Base-by-base conservation (phyloP, 257 asterid genomes). In the Anisodus tanguticus region DNA sequence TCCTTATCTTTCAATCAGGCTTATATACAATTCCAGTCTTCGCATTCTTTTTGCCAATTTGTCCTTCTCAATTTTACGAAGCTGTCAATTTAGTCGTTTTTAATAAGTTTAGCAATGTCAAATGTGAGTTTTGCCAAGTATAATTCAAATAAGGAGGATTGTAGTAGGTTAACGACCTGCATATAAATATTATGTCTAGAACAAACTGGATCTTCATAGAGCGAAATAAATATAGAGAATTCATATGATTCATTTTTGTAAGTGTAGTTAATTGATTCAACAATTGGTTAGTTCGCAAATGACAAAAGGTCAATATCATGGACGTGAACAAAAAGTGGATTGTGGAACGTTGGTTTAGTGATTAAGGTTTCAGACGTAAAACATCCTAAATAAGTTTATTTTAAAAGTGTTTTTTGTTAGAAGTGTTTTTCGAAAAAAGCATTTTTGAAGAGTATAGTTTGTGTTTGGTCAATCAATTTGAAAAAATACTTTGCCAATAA, bases 11-110 rank as follows among this genome's bases (percentile, higher is more conserved):
- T 83, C 2, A 22, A 80, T 79, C 13, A 5, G 13, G 19, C 26
- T 9, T 85, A 87, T 90, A 85, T 86, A 90, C 96, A n/a, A 54
- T 35, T 49, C 57, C 90, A 88, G 93, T 91, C 62, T 80, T 58
- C 1, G 10, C 5, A 19, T 8, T 3, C 4, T 19, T 58, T 54
- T 76, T 45, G 4, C 4, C 66, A 22, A 22, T 35, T 5, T 66
- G 37, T 1, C 4, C 2, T 60, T 6, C 8, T 59, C 6, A 26
- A 9, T 22, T 12, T 12, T 62, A 3, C 62, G 6, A 5, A 16
- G 8, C 63, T 51, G 63, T 51, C 47, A 49, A 47, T 49, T 49
- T 22, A 10, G 39, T 47, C 5, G 16, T 72, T 69, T 69, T 71
- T 8, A 15, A n/a, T 55, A 55, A 12, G 58, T 57, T 57, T 2